These are phyloP conservation scores for Apophysomyces elegans DNA, from an alignment of 371 early-diverging fungal species.

Conservation along the genomic window DNA sequence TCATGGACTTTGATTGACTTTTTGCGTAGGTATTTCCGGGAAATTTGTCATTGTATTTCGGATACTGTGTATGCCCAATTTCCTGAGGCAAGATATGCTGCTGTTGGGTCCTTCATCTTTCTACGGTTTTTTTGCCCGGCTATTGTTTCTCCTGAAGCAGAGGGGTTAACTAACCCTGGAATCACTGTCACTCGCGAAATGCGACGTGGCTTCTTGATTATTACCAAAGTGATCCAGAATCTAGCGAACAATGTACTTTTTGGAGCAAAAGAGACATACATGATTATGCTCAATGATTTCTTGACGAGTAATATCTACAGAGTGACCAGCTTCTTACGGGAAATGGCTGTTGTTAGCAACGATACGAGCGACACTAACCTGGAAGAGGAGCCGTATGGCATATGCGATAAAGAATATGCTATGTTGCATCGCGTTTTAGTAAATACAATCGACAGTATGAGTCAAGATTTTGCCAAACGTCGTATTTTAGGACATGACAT, in stretches of 20 bases:
- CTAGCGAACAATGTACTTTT: slow-evolving; percentile 93
- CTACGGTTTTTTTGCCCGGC: slow-evolving; percentile 96
- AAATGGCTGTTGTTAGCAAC: slow-evolving; percentile 50
- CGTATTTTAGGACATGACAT: slow-evolving; percentile 37
- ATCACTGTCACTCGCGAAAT: slow-evolving; percentile 46
- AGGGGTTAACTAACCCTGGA: slow-evolving; percentile 51
- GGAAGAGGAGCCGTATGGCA: slow-evolving; percentile 29
- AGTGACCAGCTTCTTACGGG: slow-evolving; percentile 64
- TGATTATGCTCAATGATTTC: slow-evolving; percentile 88
- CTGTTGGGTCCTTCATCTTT: slow-evolving; percentile 95
- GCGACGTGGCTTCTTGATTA: slow-evolving; percentile 86
- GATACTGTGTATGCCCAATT: slow-evolving; percentile 80
- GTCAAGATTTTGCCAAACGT: slow-evolving; percentile 63
- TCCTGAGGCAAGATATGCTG: slow-evolving; percentile 84
- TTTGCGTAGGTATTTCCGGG: slow-evolving; percentile 60
- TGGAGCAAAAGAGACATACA: slow-evolving; percentile 91
- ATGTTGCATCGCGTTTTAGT: slow-evolving; percentile 71
- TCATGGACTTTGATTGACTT: neutral
- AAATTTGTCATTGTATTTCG: slow-evolving; percentile 82
- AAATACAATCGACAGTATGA: slow-evolving; percentile 75
- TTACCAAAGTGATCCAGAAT: slow-evolving; percentile 95
- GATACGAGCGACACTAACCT: slow-evolving; percentile 14
- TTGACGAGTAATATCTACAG: slow-evolving; percentile 74
- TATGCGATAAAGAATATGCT: slow-evolving; percentile 66
- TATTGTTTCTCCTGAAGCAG: slow-evolving; percentile 86